Base-by-base conservation (phyloP, 495 filamentous ascomycete genomes). In the Trichoderma parareesei region DNA sequence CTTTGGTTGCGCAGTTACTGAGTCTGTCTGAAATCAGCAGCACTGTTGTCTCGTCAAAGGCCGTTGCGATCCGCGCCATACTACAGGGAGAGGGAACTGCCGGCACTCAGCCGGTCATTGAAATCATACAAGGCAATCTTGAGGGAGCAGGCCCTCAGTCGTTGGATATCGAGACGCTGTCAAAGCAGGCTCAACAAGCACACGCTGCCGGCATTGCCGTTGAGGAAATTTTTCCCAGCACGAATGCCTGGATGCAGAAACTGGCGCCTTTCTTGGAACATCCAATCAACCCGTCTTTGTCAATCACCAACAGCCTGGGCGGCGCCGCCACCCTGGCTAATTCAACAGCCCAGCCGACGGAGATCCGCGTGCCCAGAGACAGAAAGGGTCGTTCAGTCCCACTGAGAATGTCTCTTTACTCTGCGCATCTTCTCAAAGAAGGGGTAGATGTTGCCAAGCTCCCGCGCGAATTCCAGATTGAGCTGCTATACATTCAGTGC, bases 361-460 rank as follows among this genome's bases (percentile, higher is more conserved):
- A 46, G 61, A 64, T 61, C 48, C 72, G 64, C 38, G 69, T 65
- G 63, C 72, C 66, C 68, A 76, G 87, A 48, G 92, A 97, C 75
- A 75, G 77, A 3, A 79, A 80, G 61, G 90, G 89, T 2, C 85
- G 84, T 27, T 92, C 91, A 1, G 77, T 83, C 63, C 85, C 90
- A 18, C 83, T 93, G 40, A 81, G 94, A 61, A 87, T 95, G 77
- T 84, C 87, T 18, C 73, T 84, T 53, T 96, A 90, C 73, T 82
- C 83, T 0, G 76, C 80, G 14, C 81, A 78, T 61, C 69, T 92
- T 13, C 65, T 93, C 14, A 72, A 69, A 0, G 69, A 71, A 10
- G 70, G 69, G 0, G 66, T 77, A 9, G 55, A 72, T 8, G 35
- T 78, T 7, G 53, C 73, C 10, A 60, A 68, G 0, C 38, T 80